Conservation (phyloP, 169 alveolate genomes). For the Cryptosporidium bovis region DNA sequence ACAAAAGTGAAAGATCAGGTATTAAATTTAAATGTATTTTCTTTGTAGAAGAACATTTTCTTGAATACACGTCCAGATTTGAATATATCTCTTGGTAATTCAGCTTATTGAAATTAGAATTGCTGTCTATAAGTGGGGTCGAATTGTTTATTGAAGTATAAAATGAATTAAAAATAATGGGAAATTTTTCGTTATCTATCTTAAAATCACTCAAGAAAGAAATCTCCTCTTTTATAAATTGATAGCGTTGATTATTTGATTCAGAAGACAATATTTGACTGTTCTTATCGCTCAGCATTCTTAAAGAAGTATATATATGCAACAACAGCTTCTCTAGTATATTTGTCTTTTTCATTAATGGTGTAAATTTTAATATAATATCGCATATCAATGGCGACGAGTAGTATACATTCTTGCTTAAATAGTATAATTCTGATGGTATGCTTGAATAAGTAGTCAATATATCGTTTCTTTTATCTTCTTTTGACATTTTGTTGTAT, state of each 20-base stretch:
- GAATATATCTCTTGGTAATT: constrained; percentile 32
- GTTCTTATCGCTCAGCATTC: constrained; percentile 25
- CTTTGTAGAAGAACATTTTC: constrained; percentile 40
- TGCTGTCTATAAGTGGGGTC: constrained; percentile 60
- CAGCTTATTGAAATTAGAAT: constrained; percentile 36
- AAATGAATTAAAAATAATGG: constrained; percentile 55
- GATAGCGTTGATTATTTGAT: constrained; percentile 42
- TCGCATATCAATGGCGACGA: constrained; percentile 58
- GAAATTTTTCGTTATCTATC: constrained; percentile 17
- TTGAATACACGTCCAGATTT: constrained; percentile 31
- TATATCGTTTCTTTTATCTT: constrained; percentile 36
- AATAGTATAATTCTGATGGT: constrained; percentile 36
- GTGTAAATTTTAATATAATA: constrained; percentile 27
- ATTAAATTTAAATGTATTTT: constrained; percentile 51
- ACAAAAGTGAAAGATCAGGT: constrained; percentile 56
- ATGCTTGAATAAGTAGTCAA: constrained; percentile 24
- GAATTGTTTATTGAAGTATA: constrained; percentile 48
- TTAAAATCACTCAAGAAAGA: constrained; percentile 22
- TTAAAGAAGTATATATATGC: constrained; percentile 42
- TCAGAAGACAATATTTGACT: constrained; percentile 6
- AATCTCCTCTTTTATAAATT: constrained; percentile 32
- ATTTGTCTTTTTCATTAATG: constrained; percentile 42
- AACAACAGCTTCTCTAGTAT: constrained; percentile 47
- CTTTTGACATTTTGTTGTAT: constrained; percentile 33
- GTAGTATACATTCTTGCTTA: constrained; percentile 61